Base-by-base conservation (phyloP, 768 basidiomycete species). In the Symmetrospora coprosmae region DNA sequence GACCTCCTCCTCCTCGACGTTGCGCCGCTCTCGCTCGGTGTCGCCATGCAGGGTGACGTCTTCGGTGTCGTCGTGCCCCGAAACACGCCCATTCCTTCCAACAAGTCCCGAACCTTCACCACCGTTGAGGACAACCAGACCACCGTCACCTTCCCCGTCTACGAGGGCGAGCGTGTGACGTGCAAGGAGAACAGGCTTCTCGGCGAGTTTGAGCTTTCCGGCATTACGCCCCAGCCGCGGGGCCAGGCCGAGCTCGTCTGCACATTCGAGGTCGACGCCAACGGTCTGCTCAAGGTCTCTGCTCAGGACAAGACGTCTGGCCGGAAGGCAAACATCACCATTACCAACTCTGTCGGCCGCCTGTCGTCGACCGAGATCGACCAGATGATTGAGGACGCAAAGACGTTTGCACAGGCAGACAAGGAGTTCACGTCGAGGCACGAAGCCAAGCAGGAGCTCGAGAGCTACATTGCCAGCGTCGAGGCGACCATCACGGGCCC, bases 101-200 rank as follows among this genome's bases (percentile, higher is more conserved):
- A 91, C 83, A 99, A 97, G 78, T 91, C 89, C 37, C 81, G 94
- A 72, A 87, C 86, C 50, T 99, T 99, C 81, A 99, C 94, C 68
- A 99, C 94, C 55, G 94, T 99, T 66, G 94, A 99, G 81, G 94
- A 99, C 80, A 99, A 97, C 80, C 94, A 97, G 77, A 99, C 94
- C 64, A 92, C 87, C 64, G 94, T 99, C 77, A 96, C 92, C 66
- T 99, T 97, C 88, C 94, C 94, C 69, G 94, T 99, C 43, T 97
- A 99, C 76, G 94, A 99, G 80, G 94, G 94, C 72, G 94, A 99
- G 78, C 90, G 94, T 67, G 97, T 92, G 33, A 92, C 97, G 72
- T 99, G 94, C 79, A 87, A 90, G 71, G 94, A 99, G 78, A 99
- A 97, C 78, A 84, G 94, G 74, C 78, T 99, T 64, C 86, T 99